Evolutionary conservation across 2,329 filamentous ascomycete species (phyloP), one percentile per base, ranked within the genome.

Genomic region (Aurifilum marmelostoma): DNA sequence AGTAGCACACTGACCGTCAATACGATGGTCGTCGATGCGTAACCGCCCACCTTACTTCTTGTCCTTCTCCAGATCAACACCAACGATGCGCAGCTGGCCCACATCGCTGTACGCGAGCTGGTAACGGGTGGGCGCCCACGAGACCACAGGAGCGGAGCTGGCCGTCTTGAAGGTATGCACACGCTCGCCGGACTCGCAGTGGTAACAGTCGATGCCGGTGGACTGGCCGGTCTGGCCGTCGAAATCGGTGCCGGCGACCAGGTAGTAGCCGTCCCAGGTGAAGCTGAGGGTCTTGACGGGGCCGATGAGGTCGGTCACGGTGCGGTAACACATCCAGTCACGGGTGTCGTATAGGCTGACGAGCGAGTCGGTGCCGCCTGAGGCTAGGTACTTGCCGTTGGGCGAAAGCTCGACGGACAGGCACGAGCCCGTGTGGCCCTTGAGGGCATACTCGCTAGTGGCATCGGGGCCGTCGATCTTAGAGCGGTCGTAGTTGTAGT

Each of bases 341-440:
- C 85, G 84, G 3, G 92, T 94, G 75, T 94, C 91, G 90, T 92
- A 95, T 3, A 95, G 82, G 6, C 90, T 85, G 73, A 94, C 91
- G 64, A 93, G 86, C 1, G 90, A 91, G 75, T 95, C 92, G 12
- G 89, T 88, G 12, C 91, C 91, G 39, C 92, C 92, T 0, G 91
- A 91, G 0, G 92, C 92, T 59, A 95, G 82, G 75, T 89, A 91
- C 56, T 88, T 84, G 54, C 89, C 92, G 59, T 87, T 88, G 0
- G 92, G 91, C 72, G 92, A 91, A 74, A 94, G 81, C 71, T 90
- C 89, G 16, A 89, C 85, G 11, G 88, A 86, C 71, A 92, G 83
- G 74, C 91, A 93, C 5, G 90, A 88, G 4, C 90, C 91, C 2
- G 91, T 93, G 77, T 94, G 92, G 0, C 90, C 92, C 65, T 86